These are phyloP conservation scores for Dacryopinax primogenitus DNA, from an alignment of 768 basidiomycete genomes.

Conservation along the genomic window DNA sequence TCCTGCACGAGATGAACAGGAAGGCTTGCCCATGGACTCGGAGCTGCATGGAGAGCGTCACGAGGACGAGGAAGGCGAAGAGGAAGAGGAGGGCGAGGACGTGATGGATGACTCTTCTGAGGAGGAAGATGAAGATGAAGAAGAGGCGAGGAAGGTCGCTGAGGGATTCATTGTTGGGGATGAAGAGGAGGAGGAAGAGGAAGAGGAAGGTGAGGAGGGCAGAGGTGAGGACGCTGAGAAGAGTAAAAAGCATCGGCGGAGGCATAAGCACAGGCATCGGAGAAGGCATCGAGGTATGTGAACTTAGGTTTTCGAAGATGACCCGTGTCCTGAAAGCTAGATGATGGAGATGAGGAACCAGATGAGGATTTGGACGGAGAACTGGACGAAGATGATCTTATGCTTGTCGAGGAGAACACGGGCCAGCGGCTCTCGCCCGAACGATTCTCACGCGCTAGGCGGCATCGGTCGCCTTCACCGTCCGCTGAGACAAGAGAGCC, in stretches of 20 bases:
- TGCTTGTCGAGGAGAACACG: slow-evolving; percentile 71
- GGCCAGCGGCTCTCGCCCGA: slow-evolving; percentile 54
- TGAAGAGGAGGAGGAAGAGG: slow-evolving; percentile 73
- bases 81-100: slow-evolving; percentile 16
- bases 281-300: slow-evolving; percentile 42
- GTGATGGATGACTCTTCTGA: slow-evolving; percentile 66
- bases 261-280: slow-evolving; percentile 32
- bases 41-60: neutral
- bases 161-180: slow-evolving; percentile 90
- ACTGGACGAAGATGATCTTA: slow-evolving; percentile 79
- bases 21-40: neutral
- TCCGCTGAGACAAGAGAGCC: slow-evolving; percentile 38
- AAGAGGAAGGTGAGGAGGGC: slow-evolving; percentile 70
- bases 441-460: slow-evolving; percentile 60
- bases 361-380: slow-evolving; percentile 22
- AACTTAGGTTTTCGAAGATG: slow-evolving; percentile 12
- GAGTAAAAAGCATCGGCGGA: slow-evolving; percentile 31
- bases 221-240: slow-evolving; percentile 48
- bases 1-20: neutral
- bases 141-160: slow-evolving; percentile 63
- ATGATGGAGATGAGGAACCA: slow-evolving; percentile 46
- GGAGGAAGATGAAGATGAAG: slow-evolving; percentile 81
- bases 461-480: slow-evolving; percentile 55
- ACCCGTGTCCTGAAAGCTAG: slow-evolving; percentile 26
- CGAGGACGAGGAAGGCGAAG: slow-evolving; percentile 9